Base-by-base conservation (phyloP, 192 early-diverging fungal genomes). In the Backusella sp. region DNA sequence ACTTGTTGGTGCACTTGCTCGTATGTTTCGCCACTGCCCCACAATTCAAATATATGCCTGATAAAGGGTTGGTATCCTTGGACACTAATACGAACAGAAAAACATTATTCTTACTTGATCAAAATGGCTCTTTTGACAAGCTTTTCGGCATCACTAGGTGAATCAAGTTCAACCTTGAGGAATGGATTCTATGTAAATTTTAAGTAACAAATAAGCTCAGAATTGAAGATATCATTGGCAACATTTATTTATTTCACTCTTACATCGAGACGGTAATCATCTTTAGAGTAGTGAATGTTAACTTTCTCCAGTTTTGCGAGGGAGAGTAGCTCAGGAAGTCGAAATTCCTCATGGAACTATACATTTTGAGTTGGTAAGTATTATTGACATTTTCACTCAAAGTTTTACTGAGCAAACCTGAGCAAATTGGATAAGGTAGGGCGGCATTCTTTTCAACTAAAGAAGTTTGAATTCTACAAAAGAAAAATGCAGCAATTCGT, bases 111-210 rank as follows among this genome's bases (percentile, higher is more conserved):
- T 39, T 84, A 92, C 91, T 89, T 93, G 76, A 93, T 90, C 35
- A 99, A 90, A 71, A 99, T 97, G 1, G 94, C 90, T 12, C 98
- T 87, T 66, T 86, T 88, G 2, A 96, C 84, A 19, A 99, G 88
- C 72, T 87, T 86, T 8, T 77, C 78, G 6, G 96, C 98, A 39
- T 91, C 85, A 46, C 88, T 92, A 11, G 88, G 87, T 0, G 86
- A 88, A 12, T 83, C 85, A n/a, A 96, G 82, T 42, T 92, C 83
- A 6, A 98, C 88, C 23, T 92, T 82, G 19, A 98, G 83, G 81
- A 95, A 96, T 1, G 96, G 96, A 34, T 83, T 86, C 92, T 95
- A 83, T n/a, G 11, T 52, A 21, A 30, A 35, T 19, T 11, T 56
- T 65, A 42, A 32, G 6, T 11, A 59, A 26, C 12, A 15, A 59